Evolutionary conservation across 1,284 basidiomycete species (phyloP).

Genomic region (Fereydounia khargensis): DNA sequence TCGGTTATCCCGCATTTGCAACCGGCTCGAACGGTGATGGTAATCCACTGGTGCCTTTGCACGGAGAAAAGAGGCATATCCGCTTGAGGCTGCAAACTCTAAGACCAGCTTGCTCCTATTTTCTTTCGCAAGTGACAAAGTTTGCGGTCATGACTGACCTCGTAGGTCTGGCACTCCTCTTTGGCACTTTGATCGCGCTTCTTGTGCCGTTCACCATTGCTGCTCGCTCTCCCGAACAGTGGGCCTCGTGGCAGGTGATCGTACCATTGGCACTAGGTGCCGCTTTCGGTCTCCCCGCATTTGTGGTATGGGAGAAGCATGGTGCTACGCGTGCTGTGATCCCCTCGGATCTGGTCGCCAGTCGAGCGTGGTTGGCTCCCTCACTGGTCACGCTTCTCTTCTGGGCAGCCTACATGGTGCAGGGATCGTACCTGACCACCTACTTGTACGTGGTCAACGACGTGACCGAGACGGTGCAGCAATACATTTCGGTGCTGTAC

Average conservation of each 20-base stretch:
- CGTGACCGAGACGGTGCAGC: conserved; percentile 4
- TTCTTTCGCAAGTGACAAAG: too few relatives aligned
- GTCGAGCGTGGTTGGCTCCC: background rate
- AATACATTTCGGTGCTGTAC: conserved; percentile 13
- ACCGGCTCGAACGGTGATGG: too few relatives aligned
- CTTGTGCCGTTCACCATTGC: conserved; percentile 6
- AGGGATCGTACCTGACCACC: conserved; percentile 5
- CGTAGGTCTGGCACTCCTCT: conserved; percentile 2
- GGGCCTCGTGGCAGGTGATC: background rate
- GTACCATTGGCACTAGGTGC: background rate
- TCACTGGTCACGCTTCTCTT: background rate
- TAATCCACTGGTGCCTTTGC: too few relatives aligned
- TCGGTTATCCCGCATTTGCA: too few relatives aligned
- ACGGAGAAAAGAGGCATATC: too few relatives aligned
- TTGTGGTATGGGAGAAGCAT: background rate
- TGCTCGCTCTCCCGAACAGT: background rate
- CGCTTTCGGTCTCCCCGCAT: background rate
- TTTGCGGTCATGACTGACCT: too few relatives aligned
- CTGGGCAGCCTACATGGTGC: background rate
- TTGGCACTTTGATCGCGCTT: background rate
- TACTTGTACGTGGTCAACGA: conserved; percentile 15
- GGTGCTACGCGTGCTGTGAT: background rate
- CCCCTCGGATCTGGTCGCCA: background rate
- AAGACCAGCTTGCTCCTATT: too few relatives aligned
- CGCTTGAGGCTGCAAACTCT: too few relatives aligned